phyloP scores from a whole-genome alignment of 2,329 filamentous ascomycete genomes.

The Xylariaceae sp. region DNA sequence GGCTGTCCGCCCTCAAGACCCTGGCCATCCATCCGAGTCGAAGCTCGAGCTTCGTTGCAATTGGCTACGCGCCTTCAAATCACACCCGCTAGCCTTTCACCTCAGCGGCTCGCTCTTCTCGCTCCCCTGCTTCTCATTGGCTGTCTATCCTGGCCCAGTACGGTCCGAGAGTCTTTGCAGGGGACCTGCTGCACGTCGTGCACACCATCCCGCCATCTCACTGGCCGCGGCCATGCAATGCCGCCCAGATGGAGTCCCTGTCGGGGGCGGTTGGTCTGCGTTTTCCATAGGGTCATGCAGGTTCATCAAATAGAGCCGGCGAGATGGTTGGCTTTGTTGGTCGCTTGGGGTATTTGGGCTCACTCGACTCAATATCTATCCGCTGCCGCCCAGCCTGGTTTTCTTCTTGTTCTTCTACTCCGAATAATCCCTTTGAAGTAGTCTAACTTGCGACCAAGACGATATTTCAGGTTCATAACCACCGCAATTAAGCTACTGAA shows the following conservation, averaged over 20 bases:
- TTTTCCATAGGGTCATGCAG: slow-evolving; percentile 22
- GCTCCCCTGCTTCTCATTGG: slow-evolving; percentile 25
- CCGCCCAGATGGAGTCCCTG: slow-evolving; percentile 26
- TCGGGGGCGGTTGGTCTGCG: slow-evolving; percentile 21
- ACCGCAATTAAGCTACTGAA: slow-evolving; percentile 1
- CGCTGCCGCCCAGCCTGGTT: slow-evolving; percentile 14
- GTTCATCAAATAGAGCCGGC: slow-evolving; percentile 14
- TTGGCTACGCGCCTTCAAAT: slow-evolving; percentile 28
- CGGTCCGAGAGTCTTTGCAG: slow-evolving; percentile 15
- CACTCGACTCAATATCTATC: slow-evolving; percentile 18
- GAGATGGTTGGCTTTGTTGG: slow-evolving; percentile 8
- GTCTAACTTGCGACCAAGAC: slow-evolving; percentile 6
- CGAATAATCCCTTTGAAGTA: slow-evolving; percentile 2
- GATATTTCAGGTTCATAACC: background rate
- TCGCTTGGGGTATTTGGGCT: slow-evolving; percentile 8
- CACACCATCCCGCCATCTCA: slow-evolving; percentile 27
- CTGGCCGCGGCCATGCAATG: slow-evolving; percentile 28
- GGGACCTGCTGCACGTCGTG: slow-evolving; percentile 25
- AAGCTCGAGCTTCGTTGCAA: slow-evolving; percentile 6
- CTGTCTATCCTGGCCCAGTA: slow-evolving; percentile 14
- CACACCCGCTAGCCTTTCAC: slow-evolving; percentile 23
- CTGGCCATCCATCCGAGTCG: background rate
- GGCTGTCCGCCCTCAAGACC: slow-evolving; percentile 1
- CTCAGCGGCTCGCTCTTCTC: slow-evolving; percentile 29
- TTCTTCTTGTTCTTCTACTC: slow-evolving; percentile 11